These are phyloP conservation scores for Melampsora americana DNA, from an alignment of 1,284 basidiomycete species.

Conservation along the genomic window DNA sequence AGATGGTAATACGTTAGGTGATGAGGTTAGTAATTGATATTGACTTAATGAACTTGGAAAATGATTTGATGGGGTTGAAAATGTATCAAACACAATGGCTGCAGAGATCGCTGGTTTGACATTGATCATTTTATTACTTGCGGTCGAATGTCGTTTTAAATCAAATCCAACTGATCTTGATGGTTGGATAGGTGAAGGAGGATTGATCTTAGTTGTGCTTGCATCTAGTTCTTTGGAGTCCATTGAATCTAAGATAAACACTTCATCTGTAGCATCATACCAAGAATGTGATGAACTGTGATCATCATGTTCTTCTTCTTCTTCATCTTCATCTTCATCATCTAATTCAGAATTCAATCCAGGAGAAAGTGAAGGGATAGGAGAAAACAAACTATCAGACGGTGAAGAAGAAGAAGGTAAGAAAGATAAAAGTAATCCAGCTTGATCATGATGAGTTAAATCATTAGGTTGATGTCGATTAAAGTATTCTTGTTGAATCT, in stretches of 20 bases:
- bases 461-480: no score
- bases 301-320: background rate
- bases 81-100: background rate
- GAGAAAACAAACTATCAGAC: no score
- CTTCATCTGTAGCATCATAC: background rate
- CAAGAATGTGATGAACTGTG: background rate
- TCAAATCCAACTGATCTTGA: no score
- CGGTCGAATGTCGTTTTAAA: no score
- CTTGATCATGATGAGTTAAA: no score
- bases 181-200: no score
- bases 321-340: background rate
- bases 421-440: no score
- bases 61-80: background rate
- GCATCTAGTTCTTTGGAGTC: background rate
- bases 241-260: background rate
- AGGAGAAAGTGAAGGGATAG: no score
- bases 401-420: no score
- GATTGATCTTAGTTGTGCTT: background rate
- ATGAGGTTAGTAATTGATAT: background rate
- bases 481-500: no score
- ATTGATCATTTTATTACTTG: background rate
- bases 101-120: background rate
- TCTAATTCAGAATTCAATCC: no score
- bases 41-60: background rate
- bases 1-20: background rate